Evolutionary conservation across 2,329 filamentous ascomycete species (phyloP), one percentile per base, ranked within the genome.

Genomic region (Colletotrichum lupini): DNA sequence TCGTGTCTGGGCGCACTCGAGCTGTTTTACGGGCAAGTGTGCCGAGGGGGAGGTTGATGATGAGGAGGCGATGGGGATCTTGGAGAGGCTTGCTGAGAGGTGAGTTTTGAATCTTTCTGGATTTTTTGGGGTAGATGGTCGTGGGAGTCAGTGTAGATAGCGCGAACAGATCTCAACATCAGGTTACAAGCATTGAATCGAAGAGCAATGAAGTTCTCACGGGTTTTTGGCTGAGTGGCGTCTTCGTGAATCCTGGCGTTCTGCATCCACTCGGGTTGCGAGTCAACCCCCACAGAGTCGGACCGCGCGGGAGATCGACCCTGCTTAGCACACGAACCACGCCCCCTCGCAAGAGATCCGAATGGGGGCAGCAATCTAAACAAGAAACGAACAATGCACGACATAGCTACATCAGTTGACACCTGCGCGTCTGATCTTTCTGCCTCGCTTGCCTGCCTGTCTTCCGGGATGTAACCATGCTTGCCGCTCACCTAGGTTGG

Each of bases 1-100:
- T 5, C 57, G 59, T 49, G 77, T 85, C 5, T 87, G 83, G 82
- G 81, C 88, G 57, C 88, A 90, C 71, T 87, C 87, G 6, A 86
- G 87, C 5, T 87, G 85, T 67, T 75, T 86, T 14, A 71, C 62
- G 14, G 67, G 46, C 30, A 42, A 55, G 53, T 64, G 70, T 19
- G 58, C 55, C 26, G 71, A 73, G 35, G 71, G 67, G 4, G 46
- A 70, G 46, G 28, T 73, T 22, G 71, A 73, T 28, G 71, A 73
- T 28, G 67, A 71, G 56, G 71, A 73, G 56, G 67, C 56, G n/a
- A 66, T 71, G 60, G 61, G 71, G 5, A 73, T 73, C 2, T 16
- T 71, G 67, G 67, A 73, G 71, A 49, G 58, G 12, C 71, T 73
- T 49, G 22, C 28, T 35, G 60, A 56, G 35, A 66, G 46, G 35